Conservation (phyloP, 352 stramenopile species). For the Thalassiosira mediterranea region DNA sequence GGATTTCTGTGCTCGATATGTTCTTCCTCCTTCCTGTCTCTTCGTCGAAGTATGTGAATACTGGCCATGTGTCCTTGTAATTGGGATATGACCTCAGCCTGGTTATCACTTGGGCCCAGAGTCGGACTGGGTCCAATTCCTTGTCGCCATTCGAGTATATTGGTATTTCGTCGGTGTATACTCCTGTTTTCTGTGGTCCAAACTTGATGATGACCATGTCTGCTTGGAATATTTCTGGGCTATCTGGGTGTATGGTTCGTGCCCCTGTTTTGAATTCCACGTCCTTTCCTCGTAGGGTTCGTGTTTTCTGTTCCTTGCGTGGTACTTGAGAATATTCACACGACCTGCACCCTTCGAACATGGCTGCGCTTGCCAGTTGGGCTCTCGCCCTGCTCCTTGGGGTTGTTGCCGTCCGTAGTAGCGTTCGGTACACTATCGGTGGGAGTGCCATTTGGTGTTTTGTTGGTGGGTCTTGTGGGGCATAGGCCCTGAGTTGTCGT, state of each 20-base stretch:
- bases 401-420: neutral
- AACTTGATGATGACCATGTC: slow-evolving; percentile 12
- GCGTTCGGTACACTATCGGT: neutral
- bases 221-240: neutral
- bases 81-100: slow-evolving; percentile 16
- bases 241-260: neutral
- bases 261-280: neutral
- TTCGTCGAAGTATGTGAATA: slow-evolving; percentile 15
- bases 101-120: neutral
- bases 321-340: slow-evolving; percentile 21
- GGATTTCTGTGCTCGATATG: slow-evolving; percentile 11
- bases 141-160: slow-evolving; percentile 1
- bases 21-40: slow-evolving; percentile 4
- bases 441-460: slow-evolving; percentile 11
- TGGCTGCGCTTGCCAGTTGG: neutral
- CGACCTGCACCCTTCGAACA: slow-evolving; percentile 11
- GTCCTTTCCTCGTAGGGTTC: neutral
- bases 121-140: slow-evolving; percentile 2
- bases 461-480: slow-evolving; percentile 1
- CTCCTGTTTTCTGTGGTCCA: slow-evolving; percentile 11
- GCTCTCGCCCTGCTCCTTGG: slow-evolving; percentile 4
- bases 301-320: neutral
- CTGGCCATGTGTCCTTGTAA: neutral
- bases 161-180: slow-evolving; percentile 10
- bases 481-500: slow-evolving; percentile 6